These are phyloP conservation scores for Strobilomyces dryophilus DNA, from an alignment of 768 basidiomycete genomes.

Conservation along the genomic window DNA sequence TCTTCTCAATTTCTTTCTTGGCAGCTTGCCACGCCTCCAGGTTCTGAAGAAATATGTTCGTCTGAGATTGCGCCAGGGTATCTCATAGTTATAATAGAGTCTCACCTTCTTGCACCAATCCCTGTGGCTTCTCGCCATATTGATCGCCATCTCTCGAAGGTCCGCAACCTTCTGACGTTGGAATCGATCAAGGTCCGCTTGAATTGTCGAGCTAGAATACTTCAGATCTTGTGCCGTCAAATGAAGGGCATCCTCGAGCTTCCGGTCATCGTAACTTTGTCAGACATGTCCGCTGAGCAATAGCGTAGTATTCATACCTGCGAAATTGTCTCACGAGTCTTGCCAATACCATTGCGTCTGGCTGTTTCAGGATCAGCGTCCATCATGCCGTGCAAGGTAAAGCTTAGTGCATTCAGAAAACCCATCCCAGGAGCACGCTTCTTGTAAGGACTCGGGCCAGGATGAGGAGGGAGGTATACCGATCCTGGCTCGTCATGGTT, in stretches of 20 bases:
- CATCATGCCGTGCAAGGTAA: slow-evolving; percentile 97
- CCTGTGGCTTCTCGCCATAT: slow-evolving; percentile 83
- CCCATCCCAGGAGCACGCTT: slow-evolving; percentile 76
- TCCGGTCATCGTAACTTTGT: slow-evolving; percentile 17
- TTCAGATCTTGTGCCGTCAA: slow-evolving; percentile 91
- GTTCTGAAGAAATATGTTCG: slow-evolving; percentile 53
- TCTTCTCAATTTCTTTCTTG: slow-evolving; percentile 84
- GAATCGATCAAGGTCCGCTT: slow-evolving; percentile 96
- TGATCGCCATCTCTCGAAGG: slow-evolving; percentile 88
- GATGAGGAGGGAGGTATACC: slow-evolving; percentile 67
- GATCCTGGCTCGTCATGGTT: slow-evolving; percentile 41
- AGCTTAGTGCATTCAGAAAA: slow-evolving; percentile 84
- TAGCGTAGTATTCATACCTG: slow-evolving; percentile 56
- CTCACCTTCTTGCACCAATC: slow-evolving; percentile 96
- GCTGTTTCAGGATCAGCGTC: slow-evolving; percentile 98
- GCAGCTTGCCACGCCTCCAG: slow-evolving; percentile 97
- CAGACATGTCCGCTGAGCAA: slow-evolving; percentile 11
- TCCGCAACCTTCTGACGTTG: slow-evolving; percentile 99
- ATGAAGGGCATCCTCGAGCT: slow-evolving; percentile 96
- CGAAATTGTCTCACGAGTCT: slow-evolving; percentile 92
- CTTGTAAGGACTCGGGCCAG: slow-evolving; percentile 68
- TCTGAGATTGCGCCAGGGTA: slow-evolving; percentile 12
- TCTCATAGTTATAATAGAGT: slow-evolving; percentile 1
- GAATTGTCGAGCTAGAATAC: slow-evolving; percentile 93
- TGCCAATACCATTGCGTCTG: slow-evolving; percentile 86